Percentiles rank a stretch among this genome's conserved stretches.
These are phyloP conservation scores for Paramyrothecium sp. DNA, from an alignment of 2,329 filamentous ascomycete species.

Conservation along the genomic window DNA sequence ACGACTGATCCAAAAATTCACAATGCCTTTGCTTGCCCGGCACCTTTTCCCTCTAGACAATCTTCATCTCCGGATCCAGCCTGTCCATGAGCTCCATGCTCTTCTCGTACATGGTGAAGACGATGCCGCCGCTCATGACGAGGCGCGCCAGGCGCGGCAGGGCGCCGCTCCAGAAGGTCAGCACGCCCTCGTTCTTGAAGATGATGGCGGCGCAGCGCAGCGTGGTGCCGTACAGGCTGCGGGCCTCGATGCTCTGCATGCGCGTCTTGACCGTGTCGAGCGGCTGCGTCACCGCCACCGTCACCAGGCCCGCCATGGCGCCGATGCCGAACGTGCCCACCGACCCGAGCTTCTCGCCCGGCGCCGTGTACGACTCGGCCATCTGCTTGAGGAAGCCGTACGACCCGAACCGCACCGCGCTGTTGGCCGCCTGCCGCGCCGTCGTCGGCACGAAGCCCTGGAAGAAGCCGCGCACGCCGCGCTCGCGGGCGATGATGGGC, in stretches of 20 bases:
- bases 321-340: conserved; percentile 89
- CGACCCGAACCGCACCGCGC: conserved; percentile 83
- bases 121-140: conserved; percentile 91
- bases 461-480: conserved; percentile 90
- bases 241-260: conserved; percentile 95
- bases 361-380: conserved; percentile 87
- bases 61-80: conserved; percentile 79
- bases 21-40: too few relatives aligned
- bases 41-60: conserved; percentile 54
- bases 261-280: conserved; percentile 95
- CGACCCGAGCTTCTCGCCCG: conserved; percentile 90
- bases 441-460: conserved; percentile 96
- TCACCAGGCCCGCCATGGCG: conserved; percentile 84
- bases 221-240: conserved; percentile 79
- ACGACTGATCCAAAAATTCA: too few relatives aligned
- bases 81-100: conserved; percentile 82
- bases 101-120: conserved; percentile 99
- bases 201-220: conserved; percentile 80
- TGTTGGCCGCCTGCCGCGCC: conserved; percentile 91
- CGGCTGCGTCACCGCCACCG: conserved; percentile 73
- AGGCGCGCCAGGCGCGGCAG: conserved; percentile 80
- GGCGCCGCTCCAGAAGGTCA: conserved; percentile 94
- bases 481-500: conserved; percentile 81
- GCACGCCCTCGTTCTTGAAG: conserved; percentile 81
- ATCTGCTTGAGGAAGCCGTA: conserved; percentile 91